These are phyloP conservation scores for Styphnolobium japonicum DNA, from an alignment of 306 rosid species.

Conservation along the genomic window DNA sequence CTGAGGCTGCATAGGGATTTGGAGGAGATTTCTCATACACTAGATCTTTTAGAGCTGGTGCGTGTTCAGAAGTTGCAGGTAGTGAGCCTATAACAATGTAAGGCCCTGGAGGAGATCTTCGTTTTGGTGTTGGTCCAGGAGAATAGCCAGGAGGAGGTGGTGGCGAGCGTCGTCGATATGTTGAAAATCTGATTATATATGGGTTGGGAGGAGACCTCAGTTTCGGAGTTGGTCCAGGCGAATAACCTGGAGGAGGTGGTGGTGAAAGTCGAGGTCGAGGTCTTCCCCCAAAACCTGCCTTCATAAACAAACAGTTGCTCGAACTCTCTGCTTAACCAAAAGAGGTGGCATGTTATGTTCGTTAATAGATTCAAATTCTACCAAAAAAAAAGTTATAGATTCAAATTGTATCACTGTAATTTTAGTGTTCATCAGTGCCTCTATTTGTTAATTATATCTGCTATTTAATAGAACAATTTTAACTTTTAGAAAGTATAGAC, in stretches of 20 bases:
- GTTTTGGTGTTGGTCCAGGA: not conserved
- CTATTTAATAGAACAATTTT: not conserved
- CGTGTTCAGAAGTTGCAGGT: not conserved
- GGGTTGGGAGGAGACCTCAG: not conserved
- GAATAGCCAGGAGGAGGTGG: not conserved
- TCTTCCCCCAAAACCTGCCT: not conserved
- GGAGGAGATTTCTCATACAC: not conserved
- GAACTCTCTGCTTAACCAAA: not conserved
- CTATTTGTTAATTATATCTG: not conserved
- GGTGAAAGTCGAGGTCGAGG: not conserved
- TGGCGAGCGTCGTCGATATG: not conserved
- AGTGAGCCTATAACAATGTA: not conserved
- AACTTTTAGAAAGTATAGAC: not conserved
- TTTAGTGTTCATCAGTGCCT: not conserved
- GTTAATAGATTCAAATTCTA: no score
- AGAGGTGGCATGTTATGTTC: not conserved
- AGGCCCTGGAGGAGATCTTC: not conserved
- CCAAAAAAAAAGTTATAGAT: no score
- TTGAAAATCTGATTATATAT: not conserved
- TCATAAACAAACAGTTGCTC: not conserved
- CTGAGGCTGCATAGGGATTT: not conserved
- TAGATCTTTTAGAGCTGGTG: not conserved
- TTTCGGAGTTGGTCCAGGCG: not conserved
- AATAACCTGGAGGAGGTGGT: not conserved
- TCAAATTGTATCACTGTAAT: no score